phyloP scores from a whole-genome alignment of 306 rosid genomes.

The Alnus rubra region DNA sequence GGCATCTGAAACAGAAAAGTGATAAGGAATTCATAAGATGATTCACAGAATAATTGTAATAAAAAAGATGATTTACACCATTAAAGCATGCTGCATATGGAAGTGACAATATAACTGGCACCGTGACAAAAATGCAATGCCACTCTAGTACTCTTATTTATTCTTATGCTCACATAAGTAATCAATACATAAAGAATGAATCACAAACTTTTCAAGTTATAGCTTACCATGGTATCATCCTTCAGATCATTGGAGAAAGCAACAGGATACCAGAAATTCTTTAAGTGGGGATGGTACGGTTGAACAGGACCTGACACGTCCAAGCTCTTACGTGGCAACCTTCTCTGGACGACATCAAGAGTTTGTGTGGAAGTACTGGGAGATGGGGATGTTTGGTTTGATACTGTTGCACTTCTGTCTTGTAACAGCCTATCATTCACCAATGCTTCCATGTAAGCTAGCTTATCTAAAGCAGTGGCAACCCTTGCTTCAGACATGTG shows the following conservation, averaged over 20 bases:
- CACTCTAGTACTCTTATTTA: neutral
- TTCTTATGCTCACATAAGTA: neutral
- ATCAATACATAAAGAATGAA: neutral
- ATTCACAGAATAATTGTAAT: neutral
- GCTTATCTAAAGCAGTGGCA: conserved; percentile 86
- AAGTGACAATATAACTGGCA: neutral
- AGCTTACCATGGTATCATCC: conserved; percentile 85
- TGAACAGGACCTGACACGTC: conserved; percentile 90
- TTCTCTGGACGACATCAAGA: conserved; percentile 32
- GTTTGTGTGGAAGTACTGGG: conserved; percentile 57
- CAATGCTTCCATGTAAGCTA: conserved; percentile 96
- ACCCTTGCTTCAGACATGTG: conserved; percentile 96
- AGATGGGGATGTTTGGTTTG: conserved; percentile 52
- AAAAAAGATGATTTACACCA: conserved; percentile 12
- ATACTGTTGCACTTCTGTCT: conserved; percentile 47
- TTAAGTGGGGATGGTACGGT: conserved; percentile 79
- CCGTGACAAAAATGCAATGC: neutral
- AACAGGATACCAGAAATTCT: conserved; percentile 98
- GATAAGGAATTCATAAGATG: conserved; percentile 24
- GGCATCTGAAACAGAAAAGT: conserved; percentile 72
- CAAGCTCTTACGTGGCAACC: conserved; percentile 55
- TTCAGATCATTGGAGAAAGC: conserved; percentile 79
- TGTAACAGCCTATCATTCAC: conserved; percentile 81
- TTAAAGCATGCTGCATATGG: neutral
- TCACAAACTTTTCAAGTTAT: neutral